Percentiles rank a stretch among this genome's conserved stretches.
Conservation (phyloP, 495 filamentous ascomycete species). For the Neurospora sp. region DNA sequence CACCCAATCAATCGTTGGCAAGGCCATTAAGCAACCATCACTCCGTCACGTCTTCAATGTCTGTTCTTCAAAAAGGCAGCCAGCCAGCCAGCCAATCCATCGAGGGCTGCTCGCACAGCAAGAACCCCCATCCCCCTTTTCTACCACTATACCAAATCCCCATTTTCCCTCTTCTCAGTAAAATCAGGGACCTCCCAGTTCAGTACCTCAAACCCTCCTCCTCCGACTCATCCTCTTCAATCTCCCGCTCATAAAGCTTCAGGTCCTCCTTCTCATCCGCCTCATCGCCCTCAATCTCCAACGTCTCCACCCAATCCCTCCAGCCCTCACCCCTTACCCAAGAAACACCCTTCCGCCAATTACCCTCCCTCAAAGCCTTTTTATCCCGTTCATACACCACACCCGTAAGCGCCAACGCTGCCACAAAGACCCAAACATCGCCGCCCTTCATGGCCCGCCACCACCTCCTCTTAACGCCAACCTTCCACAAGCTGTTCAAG, state of each 20-base stretch:
- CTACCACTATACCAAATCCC: not conserved
- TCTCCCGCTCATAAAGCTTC: not conserved
- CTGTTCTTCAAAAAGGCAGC: not conserved
- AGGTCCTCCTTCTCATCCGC: slow-evolving; percentile 18
- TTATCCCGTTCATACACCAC: slow-evolving; percentile 66
- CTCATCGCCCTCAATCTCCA: slow-evolving; percentile 22
- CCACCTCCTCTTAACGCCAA: slow-evolving; percentile 72
- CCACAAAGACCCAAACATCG: slow-evolving; percentile 72
- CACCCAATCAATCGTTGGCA: not conserved
- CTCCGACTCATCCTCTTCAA: slow-evolving; percentile 1
- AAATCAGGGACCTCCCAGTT: not conserved
- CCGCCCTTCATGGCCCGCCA: slow-evolving; percentile 73
- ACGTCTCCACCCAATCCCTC: slow-evolving; percentile 34
- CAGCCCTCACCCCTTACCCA: slow-evolving; percentile 56
- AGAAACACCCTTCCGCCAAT: slow-evolving; percentile 61
- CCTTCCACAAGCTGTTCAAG: slow-evolving; percentile 79
- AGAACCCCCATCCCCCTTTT: not conserved
- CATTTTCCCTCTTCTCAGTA: not conserved
- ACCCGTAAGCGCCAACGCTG: slow-evolving; percentile 66
- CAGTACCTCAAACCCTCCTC: not conserved
- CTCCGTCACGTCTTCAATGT: not conserved
- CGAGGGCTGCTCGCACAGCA: not conserved
- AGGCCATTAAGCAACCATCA: not conserved
- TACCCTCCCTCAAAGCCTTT: slow-evolving; percentile 52
- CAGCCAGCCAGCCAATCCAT: not conserved